phyloP scores from a whole-genome alignment of 495 filamentous ascomycete species.

The Letharia lupina region DNA sequence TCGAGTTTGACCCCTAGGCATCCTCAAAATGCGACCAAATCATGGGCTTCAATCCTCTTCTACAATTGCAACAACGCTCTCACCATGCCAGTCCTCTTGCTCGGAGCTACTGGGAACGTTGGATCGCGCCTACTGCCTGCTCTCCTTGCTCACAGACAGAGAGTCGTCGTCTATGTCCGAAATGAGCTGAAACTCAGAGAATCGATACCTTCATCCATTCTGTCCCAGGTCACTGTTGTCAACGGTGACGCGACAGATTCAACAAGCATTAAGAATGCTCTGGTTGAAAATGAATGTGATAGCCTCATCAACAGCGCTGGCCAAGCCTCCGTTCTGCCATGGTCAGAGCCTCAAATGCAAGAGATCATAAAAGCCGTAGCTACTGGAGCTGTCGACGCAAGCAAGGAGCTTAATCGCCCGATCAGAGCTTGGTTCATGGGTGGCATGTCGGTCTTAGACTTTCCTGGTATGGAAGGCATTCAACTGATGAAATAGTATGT shows the following conservation, averaged over 20 bases:
- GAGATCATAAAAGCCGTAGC: slow-evolving; percentile 29
- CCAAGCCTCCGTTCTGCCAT: slow-evolving; percentile 25
- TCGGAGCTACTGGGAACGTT: slow-evolving; percentile 39
- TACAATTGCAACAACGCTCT: background rate
- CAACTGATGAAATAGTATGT: slow-evolving; percentile 30
- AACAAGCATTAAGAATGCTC: slow-evolving; percentile 29
- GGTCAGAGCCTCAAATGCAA: slow-evolving; percentile 25
- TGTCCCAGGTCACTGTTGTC: slow-evolving; percentile 27
- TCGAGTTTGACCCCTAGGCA: too few relatives aligned
- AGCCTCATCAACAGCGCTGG: slow-evolving; percentile 37
- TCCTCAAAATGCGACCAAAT: too few relatives aligned
- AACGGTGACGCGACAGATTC: slow-evolving; percentile 35
- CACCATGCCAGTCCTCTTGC: slow-evolving; percentile 37
- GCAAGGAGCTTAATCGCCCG: slow-evolving; percentile 24
- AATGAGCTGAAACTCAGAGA: slow-evolving; percentile 31
- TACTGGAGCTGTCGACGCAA: slow-evolving; percentile 26
- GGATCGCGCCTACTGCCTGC: slow-evolving; percentile 35
- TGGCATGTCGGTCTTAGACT: slow-evolving; percentile 26
- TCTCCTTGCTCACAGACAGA: slow-evolving; percentile 34
- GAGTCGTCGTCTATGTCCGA: slow-evolving; percentile 35
- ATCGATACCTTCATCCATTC: slow-evolving; percentile 22
- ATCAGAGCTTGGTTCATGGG: slow-evolving; percentile 32
- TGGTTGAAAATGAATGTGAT: slow-evolving; percentile 31
- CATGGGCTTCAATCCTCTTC: background rate
- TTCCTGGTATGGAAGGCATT: slow-evolving; percentile 23